These are phyloP conservation scores for Incumbomyces lentus DNA, from an alignment of 2,329 filamentous ascomycete species.

Conservation along the genomic window DNA sequence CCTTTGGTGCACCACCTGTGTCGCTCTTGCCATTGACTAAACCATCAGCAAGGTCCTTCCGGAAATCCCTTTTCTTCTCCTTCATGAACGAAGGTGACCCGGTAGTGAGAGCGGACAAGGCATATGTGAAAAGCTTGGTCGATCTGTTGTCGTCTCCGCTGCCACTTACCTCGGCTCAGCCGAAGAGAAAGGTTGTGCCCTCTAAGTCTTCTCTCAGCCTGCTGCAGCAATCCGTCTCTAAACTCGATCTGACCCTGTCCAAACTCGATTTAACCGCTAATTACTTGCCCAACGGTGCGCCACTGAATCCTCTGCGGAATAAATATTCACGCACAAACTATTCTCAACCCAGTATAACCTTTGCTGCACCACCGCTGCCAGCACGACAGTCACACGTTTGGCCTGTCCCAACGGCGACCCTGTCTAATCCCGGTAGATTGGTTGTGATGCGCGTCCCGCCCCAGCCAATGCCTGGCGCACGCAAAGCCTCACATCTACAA, in stretches of 20 bases:
- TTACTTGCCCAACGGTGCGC: neutral
- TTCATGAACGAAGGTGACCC: constrained; percentile 85
- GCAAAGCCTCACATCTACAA: constrained; percentile 31
- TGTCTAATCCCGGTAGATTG: constrained; percentile 61
- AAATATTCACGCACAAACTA: neutral
- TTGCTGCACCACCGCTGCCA: neutral
- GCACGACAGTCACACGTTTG: constrained; percentile 32
- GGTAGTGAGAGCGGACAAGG: constrained; percentile 64
- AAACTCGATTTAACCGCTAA: constrained; percentile 1
- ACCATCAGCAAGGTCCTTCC: constrained; percentile 38
- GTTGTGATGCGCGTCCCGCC: constrained; percentile 48
- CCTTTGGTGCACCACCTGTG: constrained; percentile 73
- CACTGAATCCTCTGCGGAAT: neutral
- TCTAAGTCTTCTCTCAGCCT: neutral
- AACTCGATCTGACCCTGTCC: constrained; percentile 7
- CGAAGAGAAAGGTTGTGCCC: neutral
- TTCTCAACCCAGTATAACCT: constrained; percentile 18
- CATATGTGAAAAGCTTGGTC: constrained; percentile 62
- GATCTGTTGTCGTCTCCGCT: constrained; percentile 53
- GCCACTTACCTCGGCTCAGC: constrained; percentile 18
- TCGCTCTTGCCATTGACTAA: constrained; percentile 58
- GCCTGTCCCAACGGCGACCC: constrained; percentile 54
- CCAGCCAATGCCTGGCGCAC: neutral
- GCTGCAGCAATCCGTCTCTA: constrained; percentile 6
- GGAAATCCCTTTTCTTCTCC: constrained; percentile 64